Conservation (phyloP, 495 filamentous ascomycete genomes). For the Lepraria neglecta region DNA sequence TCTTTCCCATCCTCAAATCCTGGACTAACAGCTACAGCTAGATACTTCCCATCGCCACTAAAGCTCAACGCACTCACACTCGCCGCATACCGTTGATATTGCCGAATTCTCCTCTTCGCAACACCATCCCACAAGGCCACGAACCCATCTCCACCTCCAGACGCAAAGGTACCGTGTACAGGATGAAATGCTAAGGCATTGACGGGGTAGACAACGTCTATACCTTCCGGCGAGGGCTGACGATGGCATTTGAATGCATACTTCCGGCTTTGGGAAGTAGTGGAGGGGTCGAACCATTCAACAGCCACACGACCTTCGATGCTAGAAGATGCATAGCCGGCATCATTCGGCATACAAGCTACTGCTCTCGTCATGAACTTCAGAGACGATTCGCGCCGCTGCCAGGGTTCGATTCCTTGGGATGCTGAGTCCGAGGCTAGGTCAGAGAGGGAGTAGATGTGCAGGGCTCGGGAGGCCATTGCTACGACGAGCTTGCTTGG, state of each 20-base stretch:
- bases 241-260: conserved; percentile 99
- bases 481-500: conserved; percentile 83
- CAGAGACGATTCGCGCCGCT: conserved; percentile 80
- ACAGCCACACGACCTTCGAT: conserved; percentile 95
- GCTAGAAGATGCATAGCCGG: conserved; percentile 77
- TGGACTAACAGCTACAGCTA: conserved; percentile 79
- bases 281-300: conserved; percentile 90
- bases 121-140: conserved; percentile 95
- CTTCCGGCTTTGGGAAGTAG: conserved; percentile 78
- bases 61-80: conserved; percentile 75
- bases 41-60: conserved; percentile 68
- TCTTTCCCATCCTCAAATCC: conserved; percentile 91
- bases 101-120: conserved; percentile 80
- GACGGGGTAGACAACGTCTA: conserved; percentile 90
- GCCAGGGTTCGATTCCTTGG: conserved; percentile 70
- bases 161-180: conserved; percentile 82
- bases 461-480: conserved; percentile 83
- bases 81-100: conserved; percentile 76
- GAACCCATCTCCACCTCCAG: conserved; percentile 86
- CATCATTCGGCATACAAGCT: conserved; percentile 94
- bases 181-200: conserved; percentile 93
- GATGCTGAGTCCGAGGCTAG: conserved; percentile 44
- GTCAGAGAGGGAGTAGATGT: conserved; percentile 84
- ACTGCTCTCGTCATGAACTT: conserved; percentile 94
- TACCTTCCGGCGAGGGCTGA: conserved; percentile 54